Conservation (phyloP, 2,329 filamentous ascomycete species). For the Talaromyces amestolkiae region DNA sequence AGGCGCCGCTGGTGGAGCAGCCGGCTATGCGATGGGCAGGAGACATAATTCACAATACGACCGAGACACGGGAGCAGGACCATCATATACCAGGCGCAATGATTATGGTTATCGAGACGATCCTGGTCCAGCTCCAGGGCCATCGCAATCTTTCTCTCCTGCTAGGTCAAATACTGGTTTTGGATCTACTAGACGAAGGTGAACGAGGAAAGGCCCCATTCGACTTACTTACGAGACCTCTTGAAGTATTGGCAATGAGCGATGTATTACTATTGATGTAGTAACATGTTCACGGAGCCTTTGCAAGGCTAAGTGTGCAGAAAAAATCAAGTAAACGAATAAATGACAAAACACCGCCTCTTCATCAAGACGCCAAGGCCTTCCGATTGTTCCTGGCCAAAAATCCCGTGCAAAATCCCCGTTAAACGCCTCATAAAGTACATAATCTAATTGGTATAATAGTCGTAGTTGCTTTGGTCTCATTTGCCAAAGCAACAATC, state of each 20-base stretch:
- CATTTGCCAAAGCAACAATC: background rate
- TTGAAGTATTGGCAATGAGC: background rate
- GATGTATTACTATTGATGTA: conserved; percentile 4
- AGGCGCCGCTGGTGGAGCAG: conserved; percentile 40
- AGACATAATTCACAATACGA: background rate
- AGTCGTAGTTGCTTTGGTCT: background rate
- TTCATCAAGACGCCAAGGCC: background rate
- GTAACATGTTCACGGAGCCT: background rate
- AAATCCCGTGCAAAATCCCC: background rate
- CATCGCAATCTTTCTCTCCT: conserved; percentile 35
- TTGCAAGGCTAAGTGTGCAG: background rate
- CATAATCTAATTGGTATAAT: conserved; percentile 2
- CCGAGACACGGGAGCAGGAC: background rate
- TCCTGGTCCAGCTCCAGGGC: conserved; percentile 32
- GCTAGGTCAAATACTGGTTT: conserved; percentile 43
- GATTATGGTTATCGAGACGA: conserved; percentile 35
- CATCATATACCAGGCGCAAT: conserved; percentile 13
- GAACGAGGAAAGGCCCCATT: background rate
- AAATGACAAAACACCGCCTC: background rate
- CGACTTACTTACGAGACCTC: background rate
- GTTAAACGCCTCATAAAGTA: conserved; percentile 14
- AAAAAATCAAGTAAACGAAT: background rate
- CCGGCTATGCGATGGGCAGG: conserved; percentile 18
- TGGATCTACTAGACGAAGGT: conserved; percentile 45
- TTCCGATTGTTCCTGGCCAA: background rate